Evolutionary conservation across 495 filamentous ascomycete species (phyloP).

Genomic region (Mycothermus thermophilus): DNA sequence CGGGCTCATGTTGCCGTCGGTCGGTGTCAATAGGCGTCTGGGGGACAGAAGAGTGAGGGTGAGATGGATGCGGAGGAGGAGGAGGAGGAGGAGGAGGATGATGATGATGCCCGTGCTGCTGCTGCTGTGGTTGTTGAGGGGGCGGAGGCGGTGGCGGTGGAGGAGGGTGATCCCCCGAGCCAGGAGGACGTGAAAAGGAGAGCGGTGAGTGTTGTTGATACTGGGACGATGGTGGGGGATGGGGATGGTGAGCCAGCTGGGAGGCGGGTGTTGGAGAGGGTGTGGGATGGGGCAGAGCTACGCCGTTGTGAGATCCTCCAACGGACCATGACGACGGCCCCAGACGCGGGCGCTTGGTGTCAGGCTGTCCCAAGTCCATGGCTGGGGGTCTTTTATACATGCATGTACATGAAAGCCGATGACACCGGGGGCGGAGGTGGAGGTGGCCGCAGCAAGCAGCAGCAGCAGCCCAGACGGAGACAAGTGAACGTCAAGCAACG

Average conservation of each 20-base stretch:
- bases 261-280: conserved; percentile 22
- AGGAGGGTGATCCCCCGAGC: conserved; percentile 19
- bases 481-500: conserved; percentile 15
- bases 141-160: conserved; percentile 6
- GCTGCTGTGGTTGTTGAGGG: conserved; percentile 7
- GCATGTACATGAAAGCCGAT: conserved; percentile 24
- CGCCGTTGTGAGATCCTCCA: conserved; percentile 26
- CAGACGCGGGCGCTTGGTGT: conserved; percentile 35
- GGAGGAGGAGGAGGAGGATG: no score
- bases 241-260: conserved; percentile 25
- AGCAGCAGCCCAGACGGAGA: no score
- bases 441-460: no score
- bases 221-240: conserved; percentile 25
- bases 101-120: no score
- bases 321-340: conserved; percentile 32
- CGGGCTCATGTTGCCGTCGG: conserved; percentile 37
- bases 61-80: no score
- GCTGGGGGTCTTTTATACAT: conserved; percentile 32
- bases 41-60: no score
- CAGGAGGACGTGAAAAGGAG: conserved; percentile 27
- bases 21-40: conserved; percentile 28
- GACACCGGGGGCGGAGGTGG: conserved; percentile 20
- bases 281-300: conserved; percentile 33
- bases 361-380: conserved; percentile 38
- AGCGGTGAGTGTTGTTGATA: conserved; percentile 25